A percentile compares a stretch with the other conserved stretches of the same genome.
Conservation (phyloP, 2,329 filamentous ascomycete genomes). For the Myriosclerotinia duriaeana region DNA sequence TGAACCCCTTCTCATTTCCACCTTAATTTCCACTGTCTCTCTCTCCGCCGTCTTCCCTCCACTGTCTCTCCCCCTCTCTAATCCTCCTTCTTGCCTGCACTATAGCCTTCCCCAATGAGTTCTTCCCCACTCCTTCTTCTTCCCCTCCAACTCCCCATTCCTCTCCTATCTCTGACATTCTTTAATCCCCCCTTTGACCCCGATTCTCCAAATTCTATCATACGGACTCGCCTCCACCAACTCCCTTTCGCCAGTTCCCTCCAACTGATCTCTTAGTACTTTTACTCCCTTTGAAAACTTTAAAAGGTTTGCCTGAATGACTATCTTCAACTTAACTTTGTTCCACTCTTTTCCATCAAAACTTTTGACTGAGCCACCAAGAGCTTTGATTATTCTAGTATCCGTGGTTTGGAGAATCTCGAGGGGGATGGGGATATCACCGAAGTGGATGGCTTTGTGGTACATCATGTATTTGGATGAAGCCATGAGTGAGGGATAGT, state of each 20-base stretch:
- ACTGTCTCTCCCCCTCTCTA: background rate
- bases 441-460: slow-evolving; percentile 11
- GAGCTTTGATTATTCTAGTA: background rate
- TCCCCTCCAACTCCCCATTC: background rate
- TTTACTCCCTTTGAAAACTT: slow-evolving; percentile 13
- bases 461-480: slow-evolving; percentile 13
- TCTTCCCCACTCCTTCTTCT: background rate
- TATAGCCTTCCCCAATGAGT: background rate
- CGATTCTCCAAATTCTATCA: slow-evolving; percentile 18
- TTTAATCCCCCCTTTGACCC: background rate
- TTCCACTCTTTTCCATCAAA: slow-evolving; percentile 5
- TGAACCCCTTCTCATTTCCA: background rate
- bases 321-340: background rate
- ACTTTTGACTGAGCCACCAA: background rate
- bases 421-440: background rate
- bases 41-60: no score
- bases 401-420: background rate
- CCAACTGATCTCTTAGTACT: background rate
- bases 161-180: slow-evolving; percentile 4
- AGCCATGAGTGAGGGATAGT: background rate
- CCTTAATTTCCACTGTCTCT: background rate
- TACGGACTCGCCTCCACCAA: slow-evolving; percentile 5
- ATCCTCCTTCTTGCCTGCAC: slow-evolving; percentile 10
- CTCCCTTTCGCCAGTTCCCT: background rate
- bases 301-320: background rate